A percentile compares a stretch with the other conserved stretches of the same genome.
phyloP scores from a whole-genome alignment of 2,329 filamentous ascomycete genomes.

The Drechslera avenae region DNA sequence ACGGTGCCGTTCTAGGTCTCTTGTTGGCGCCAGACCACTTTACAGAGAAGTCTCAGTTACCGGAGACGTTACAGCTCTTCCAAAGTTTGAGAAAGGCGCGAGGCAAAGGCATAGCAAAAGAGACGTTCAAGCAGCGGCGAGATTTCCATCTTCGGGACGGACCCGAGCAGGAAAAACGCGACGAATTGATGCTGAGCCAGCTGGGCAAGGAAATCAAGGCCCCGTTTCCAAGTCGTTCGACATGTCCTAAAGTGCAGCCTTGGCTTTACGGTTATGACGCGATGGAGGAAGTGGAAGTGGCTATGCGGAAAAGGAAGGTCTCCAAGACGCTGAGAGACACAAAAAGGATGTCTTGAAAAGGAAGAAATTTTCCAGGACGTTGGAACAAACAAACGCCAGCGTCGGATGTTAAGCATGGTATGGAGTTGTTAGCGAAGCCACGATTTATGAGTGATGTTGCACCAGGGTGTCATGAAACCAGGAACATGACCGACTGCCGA shows the following conservation, averaged over 20 bases:
- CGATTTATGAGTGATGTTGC: slow-evolving; percentile 3
- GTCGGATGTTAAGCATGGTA: neutral
- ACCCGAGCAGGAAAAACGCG: slow-evolving; percentile 62
- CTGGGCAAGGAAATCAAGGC: slow-evolving; percentile 56
- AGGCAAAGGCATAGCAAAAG: slow-evolving; percentile 62
- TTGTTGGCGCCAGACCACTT: slow-evolving; percentile 50
- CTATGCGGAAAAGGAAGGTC: slow-evolving; percentile 1
- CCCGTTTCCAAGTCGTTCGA: slow-evolving; percentile 68
- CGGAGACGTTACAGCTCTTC: slow-evolving; percentile 52
- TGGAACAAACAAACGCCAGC: neutral
- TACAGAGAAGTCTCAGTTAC: slow-evolving; percentile 27
- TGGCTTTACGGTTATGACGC: slow-evolving; percentile 47
- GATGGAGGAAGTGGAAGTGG: slow-evolving; percentile 35
- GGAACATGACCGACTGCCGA: slow-evolving; percentile 3
- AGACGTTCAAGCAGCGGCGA: slow-evolving; percentile 61
- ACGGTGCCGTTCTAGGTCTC: slow-evolving; percentile 68
- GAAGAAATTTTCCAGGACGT: too few species aligned
- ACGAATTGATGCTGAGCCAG: slow-evolving; percentile 62
- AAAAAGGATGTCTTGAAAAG: neutral
- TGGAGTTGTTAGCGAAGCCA: neutral
- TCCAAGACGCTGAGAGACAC: neutral
- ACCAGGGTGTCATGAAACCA: slow-evolving; percentile 8
- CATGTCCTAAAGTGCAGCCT: slow-evolving; percentile 43
- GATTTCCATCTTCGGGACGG: slow-evolving; percentile 56
- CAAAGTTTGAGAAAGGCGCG: slow-evolving; percentile 55